These are phyloP conservation scores for Lepidium didymum DNA, from an alignment of 345 rosid species.

Conservation along the genomic window DNA sequence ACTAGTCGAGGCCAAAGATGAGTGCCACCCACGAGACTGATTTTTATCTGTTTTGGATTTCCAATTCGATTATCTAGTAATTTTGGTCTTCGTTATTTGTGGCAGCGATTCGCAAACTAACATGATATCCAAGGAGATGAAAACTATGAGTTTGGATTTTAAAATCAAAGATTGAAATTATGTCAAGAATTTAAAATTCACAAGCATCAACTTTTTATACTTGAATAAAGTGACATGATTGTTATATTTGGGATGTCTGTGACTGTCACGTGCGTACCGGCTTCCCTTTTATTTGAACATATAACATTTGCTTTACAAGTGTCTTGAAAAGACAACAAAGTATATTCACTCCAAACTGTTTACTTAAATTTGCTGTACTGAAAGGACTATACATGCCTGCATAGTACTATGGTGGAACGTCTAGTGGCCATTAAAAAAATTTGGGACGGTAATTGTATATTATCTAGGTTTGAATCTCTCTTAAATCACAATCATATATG, in stretches of 20 bases:
- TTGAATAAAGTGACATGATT: background rate
- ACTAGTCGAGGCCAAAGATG: no score
- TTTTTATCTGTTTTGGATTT: no score
- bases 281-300: background rate
- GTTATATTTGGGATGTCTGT: background rate
- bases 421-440: no score
- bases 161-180: background rate
- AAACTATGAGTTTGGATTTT: background rate
- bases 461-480: no score
- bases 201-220: background rate
- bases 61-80: no score
- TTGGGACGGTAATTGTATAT: no score
- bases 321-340: background rate
- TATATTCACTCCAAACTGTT: constrained; percentile 3
- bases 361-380: background rate
- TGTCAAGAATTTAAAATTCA: background rate
- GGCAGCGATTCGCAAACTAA: no score
- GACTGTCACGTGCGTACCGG: constrained; percentile 13
- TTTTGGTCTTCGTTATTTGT: no score
- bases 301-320: background rate
- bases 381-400: background rate
- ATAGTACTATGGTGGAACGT: no score
- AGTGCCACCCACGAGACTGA: no score
- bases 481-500: no score
- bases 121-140: no score